Conservation (phyloP, 1,284 basidiomycete species). For the Malassezia yamatoensis region DNA sequence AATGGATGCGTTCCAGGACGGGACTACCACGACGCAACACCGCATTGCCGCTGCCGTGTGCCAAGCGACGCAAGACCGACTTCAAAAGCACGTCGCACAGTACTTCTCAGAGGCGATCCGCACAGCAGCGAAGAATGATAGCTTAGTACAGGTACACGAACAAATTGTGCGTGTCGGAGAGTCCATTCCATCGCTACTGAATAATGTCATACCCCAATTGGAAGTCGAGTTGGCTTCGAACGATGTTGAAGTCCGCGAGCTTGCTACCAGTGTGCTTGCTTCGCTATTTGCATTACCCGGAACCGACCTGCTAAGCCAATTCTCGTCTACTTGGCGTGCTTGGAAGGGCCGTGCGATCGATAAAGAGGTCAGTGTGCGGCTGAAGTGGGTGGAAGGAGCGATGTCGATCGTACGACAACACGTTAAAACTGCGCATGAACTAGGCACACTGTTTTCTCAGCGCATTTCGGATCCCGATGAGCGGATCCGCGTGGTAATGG, state of each 20-base stretch:
- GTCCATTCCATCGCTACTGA: constrained; percentile 68
- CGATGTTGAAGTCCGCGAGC: constrained; percentile 61
- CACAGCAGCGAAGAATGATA: constrained; percentile 41
- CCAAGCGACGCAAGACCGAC: constrained; percentile 68
- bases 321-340: constrained; percentile 70
- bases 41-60: constrained; percentile 80
- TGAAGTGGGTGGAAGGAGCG: constrained; percentile 67
- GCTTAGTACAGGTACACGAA: constrained; percentile 57
- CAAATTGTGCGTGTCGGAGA: constrained; percentile 75
- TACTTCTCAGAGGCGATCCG: constrained; percentile 49
- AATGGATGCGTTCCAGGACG: constrained; percentile 73
- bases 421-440: constrained; percentile 53
- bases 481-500: constrained; percentile 72
- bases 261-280: constrained; percentile 74
- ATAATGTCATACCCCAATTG: constrained; percentile 82
- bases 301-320: constrained; percentile 59
- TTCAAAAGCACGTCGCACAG: constrained; percentile 76
- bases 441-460: constrained; percentile 18
- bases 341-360: constrained; percentile 78
- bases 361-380: constrained; percentile 61
- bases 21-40: constrained; percentile 57
- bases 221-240: constrained; percentile 80
- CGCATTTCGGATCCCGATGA: constrained; percentile 69
- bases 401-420: constrained; percentile 53
- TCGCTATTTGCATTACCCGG: constrained; percentile 63